Conservation (phyloP, 305 asterid genomes). For the Solanum hybrid region DNA sequence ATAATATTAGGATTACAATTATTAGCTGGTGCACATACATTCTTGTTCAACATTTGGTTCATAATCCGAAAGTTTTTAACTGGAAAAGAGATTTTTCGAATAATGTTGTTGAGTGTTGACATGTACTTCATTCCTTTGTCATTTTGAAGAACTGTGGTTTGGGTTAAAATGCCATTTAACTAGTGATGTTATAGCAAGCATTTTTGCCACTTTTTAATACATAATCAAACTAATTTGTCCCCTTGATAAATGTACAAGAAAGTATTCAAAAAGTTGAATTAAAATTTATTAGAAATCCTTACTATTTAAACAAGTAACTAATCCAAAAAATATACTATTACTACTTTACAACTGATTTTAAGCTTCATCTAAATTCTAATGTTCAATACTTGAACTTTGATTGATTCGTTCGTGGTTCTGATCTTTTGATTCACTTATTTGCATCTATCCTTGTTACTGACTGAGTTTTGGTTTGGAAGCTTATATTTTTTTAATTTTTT, state of each 20-base stretch:
- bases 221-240: not conserved
- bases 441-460: not conserved
- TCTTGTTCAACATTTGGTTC: not conserved
- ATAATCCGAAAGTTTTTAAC: not conserved
- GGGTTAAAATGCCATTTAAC: not conserved
- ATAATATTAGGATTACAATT: not conserved
- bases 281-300: not conserved
- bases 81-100: not conserved
- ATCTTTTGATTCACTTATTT: not conserved
- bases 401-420: not conserved
- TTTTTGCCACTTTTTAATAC: not conserved
- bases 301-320: not conserved
- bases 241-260: not conserved
- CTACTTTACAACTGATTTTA: not conserved
- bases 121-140: not conserved
- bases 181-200: not conserved
- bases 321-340: too few species aligned
- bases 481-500: too few species aligned
- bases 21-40: not conserved
- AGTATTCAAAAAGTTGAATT: not conserved
- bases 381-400: not conserved
- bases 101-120: not conserved
- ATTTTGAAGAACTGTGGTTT: not conserved
- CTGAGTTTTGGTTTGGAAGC: not conserved
- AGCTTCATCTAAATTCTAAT: not conserved